Evolutionary conservation across 805 yeast species (phyloP), one percentile per base, ranked within the genome.

Genomic region (Yarrowia sp.): DNA sequence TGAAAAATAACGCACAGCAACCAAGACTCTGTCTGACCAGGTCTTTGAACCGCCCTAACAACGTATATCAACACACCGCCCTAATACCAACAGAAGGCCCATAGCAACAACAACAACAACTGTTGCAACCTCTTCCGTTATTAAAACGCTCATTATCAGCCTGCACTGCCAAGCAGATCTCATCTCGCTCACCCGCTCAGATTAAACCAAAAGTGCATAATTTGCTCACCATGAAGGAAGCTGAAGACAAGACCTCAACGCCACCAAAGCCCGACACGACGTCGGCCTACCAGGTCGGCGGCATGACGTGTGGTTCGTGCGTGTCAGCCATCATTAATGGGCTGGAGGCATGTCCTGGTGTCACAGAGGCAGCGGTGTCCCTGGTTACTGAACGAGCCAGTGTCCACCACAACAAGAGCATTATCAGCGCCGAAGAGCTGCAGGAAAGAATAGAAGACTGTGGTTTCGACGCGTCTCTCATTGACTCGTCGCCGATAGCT

Each of bases 261-360:
- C 26, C 70, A 32, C 38, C 49, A 16, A 32, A 44, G 48, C 36
- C 59, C 4, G 33, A 24, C 26, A 40, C 38, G 16, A 67, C 48
- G 12, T 30, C 70, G 32, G 70, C 68, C 48, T 58, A 75, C 46
- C 64, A 73, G 4, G 77, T 88, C 1, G 74, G 77, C 16, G 98
- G 98, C 2, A 93, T 92, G 98, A 92, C 98, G 1, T 93, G 98
- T 72, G 87, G 95, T 1, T 83, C 96, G 1, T 93, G 98, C 73
- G 82, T 89, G 0, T 80, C 87, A 1, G 78, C 95, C 0, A 83
- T 93, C 21, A 83, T 86, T 0, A 75, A 77, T 26, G 86, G 86
- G 0, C 71, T 90, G 28, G 76, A 79, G 64, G 71, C 71, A 0
- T 64, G 83, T 9, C 75, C 77, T 0, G 89, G 88, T 1, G 88